phyloP scores from a whole-genome alignment of 805 yeast genomes.

The Lipomyces spencermartinsiae region DNA sequence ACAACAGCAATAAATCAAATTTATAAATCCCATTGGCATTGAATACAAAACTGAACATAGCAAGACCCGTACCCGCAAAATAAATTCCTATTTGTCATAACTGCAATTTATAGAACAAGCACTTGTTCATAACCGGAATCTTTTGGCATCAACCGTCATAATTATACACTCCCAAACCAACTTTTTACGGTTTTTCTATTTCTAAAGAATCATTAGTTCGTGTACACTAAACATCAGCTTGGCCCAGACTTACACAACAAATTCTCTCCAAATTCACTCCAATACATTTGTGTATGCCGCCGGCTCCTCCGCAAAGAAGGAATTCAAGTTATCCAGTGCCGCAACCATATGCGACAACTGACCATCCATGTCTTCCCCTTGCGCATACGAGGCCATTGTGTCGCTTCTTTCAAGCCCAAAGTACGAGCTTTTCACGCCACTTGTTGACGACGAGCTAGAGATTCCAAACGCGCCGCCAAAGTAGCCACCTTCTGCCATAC shows the following conservation, averaged over 20 bases:
- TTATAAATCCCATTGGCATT: neutral
- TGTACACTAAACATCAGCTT: neutral
- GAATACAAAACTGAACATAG: neutral
- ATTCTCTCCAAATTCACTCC: slow-evolving; percentile 13
- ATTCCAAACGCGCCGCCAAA: slow-evolving; percentile 33
- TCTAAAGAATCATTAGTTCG: neutral
- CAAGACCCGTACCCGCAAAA: neutral
- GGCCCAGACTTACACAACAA: neutral
- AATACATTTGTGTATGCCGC: slow-evolving; percentile 33
- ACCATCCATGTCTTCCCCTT: slow-evolving; percentile 64
- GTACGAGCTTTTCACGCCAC: slow-evolving; percentile 9
- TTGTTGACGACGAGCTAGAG: slow-evolving; percentile 9
- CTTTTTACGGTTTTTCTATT: neutral
- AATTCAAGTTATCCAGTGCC: slow-evolving; percentile 84
- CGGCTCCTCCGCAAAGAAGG: slow-evolving; percentile 76
- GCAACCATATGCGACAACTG: slow-evolving; percentile 92
- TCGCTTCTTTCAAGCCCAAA: slow-evolving; percentile 49
- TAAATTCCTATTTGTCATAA: neutral
- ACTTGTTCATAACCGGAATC: neutral
- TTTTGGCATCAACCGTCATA: neutral
- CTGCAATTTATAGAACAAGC: neutral
- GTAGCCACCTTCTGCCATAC: slow-evolving; percentile 30
- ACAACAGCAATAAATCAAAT: neutral
- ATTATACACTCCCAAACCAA: neutral
- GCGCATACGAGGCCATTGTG: slow-evolving; percentile 49